phyloP scores from a whole-genome alignment of 257 asterid genomes.

The Capsicum pubescens region DNA sequence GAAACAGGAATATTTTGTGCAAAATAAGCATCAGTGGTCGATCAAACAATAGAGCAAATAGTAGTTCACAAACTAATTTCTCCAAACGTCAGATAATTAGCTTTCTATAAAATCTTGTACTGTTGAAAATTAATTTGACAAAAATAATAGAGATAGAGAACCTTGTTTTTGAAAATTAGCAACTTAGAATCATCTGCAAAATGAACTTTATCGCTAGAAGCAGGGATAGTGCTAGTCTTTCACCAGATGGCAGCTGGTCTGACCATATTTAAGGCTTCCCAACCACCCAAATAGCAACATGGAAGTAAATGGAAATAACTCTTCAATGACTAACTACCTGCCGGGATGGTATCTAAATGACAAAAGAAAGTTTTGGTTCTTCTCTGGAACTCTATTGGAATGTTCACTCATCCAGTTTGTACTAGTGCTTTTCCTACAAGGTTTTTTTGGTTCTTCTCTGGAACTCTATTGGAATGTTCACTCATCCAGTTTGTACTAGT shows the following conservation, averaged over 20 bases:
- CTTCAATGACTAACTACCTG: background rate
- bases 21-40: background rate
- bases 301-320: background rate
- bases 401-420: conserved; percentile 12
- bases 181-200: background rate
- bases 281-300: conserved; percentile 3
- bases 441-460: background rate
- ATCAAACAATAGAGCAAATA: conserved; percentile 24
- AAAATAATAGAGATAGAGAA: background rate
- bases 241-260: conserved; percentile 14
- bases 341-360: conserved; percentile 7
- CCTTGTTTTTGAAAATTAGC: background rate
- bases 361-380: conserved; percentile 22
- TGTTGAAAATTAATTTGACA: background rate
- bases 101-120: background rate
- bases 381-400: background rate
- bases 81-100: background rate
- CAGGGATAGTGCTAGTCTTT: conserved; percentile 1
- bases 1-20: conserved; percentile 2
- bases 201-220: background rate
- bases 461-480: background rate
- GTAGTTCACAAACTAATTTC: background rate
- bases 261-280: conserved; percentile 17
- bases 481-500: conserved; percentile 8
- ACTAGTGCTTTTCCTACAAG: background rate